Evolutionary conservation across 1,139 yeast species (phyloP).

Genomic region (Arxiozyma heterogenica): DNA sequence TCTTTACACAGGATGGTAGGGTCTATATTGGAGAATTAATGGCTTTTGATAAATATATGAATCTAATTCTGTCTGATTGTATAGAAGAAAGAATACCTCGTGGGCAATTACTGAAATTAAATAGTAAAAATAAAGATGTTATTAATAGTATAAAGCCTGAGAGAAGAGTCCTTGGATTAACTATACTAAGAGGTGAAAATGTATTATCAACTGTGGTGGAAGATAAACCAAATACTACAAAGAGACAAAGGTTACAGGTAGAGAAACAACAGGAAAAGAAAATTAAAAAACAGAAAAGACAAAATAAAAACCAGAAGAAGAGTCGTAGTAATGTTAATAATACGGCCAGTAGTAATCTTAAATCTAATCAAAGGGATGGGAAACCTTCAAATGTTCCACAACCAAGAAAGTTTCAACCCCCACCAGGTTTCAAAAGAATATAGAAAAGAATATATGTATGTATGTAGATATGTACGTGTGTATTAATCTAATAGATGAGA

Average conservation of each 20-base stretch:
- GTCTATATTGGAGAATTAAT: slow-evolving; percentile 70
- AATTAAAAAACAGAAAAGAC: slow-evolving; percentile 19
- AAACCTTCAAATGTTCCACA: slow-evolving; percentile 16
- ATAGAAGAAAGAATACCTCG: slow-evolving; percentile 75
- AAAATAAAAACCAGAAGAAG: slow-evolving; percentile 11
- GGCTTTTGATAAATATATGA: slow-evolving; percentile 87
- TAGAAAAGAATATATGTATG: not conserved
- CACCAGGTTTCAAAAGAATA: slow-evolving; percentile 35
- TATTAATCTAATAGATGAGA: too few species aligned
- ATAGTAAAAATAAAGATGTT: slow-evolving; percentile 14
- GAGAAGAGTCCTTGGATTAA: slow-evolving; percentile 69
- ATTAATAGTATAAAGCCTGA: slow-evolving; percentile 25
- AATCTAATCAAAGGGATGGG: not conserved
- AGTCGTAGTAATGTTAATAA: slow-evolving; percentile 8
- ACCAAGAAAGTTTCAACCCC: slow-evolving; percentile 33
- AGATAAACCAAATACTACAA: slow-evolving; percentile 50
- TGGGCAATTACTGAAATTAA: slow-evolving; percentile 30
- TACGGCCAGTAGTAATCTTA: slow-evolving; percentile 7
- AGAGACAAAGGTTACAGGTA: slow-evolving; percentile 33
- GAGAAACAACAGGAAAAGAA: slow-evolving; percentile 22
- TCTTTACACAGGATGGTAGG: slow-evolving; percentile 66
- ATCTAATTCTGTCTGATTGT: slow-evolving; percentile 74
- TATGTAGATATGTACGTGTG: too few species aligned
- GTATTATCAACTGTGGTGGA: slow-evolving; percentile 78
- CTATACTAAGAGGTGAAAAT: slow-evolving; percentile 82